Base-by-base conservation (phyloP, 2,329 filamentous ascomycete genomes). In the Botryotinia narcissicola region DNA sequence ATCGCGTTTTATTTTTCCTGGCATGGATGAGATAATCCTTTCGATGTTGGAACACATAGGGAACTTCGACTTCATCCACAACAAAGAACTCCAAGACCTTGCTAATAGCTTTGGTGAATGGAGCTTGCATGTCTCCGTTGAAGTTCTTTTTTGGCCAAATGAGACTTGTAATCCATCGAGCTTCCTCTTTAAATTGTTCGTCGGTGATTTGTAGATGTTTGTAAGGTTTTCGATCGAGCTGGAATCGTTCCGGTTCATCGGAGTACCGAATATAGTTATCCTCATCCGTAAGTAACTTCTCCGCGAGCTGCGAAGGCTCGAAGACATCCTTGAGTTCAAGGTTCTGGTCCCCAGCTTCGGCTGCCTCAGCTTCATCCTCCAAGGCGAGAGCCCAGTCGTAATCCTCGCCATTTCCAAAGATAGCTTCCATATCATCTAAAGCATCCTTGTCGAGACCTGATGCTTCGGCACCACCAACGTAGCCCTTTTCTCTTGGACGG, bases 271-370 rank as follows among this genome's bases (percentile, higher is more conserved):
- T 98, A 73, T 90, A 85, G 81, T 98, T 97, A 82, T 99, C 96
- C 76, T 95, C 94, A 73, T 98, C 96, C 14, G 96, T 99, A 78
- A 99, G 89, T 82, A 98, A 92, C 83, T 94, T 95, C 83, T 99
- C 96, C 73, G 92, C 91, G 57, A 99, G 88, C 82, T 99, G 94
- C 4, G 95, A 97, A 0, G 96, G 96, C 83, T 99, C 96, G 79
- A 99, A 99, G 69, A 99, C 95, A 81, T 99, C 95, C 84, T 98
- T 98, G 75, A 99, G 88, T 82, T 98, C 94, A 60, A 98, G 89
- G 62, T 91, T 91, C 79, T 95, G 93, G 77, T 97, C 93, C 75
- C 93, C 92, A 74, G 91, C 88, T 77, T 92, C 87, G 73, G 92
- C 90, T 66, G 93, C 91, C 77, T 97, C 93, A 77, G 95, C 92